Percentiles rank a stretch among this genome's conserved stretches.
Evolutionary conservation across 805 yeast genomes (phyloP).

Genomic region (Myxozyma udenii): DNA sequence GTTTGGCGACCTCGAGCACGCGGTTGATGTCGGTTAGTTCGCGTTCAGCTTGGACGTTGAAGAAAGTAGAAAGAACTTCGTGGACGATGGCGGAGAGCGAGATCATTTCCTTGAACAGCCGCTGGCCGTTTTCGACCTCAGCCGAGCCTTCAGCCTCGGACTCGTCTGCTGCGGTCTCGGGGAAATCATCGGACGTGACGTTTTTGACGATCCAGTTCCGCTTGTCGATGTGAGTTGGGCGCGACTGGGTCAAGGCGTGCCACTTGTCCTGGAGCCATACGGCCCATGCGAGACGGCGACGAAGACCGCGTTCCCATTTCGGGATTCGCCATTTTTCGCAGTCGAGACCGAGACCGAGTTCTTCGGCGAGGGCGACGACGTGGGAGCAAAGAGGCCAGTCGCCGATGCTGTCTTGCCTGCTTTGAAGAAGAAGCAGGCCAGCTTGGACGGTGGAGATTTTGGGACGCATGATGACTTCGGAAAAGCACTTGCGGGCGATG

Average conservation of each 20-base stretch:
- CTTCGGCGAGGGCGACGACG: slow-evolving; percentile 84
- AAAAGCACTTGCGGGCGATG: slow-evolving; percentile 62
- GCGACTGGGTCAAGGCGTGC: slow-evolving; percentile 74
- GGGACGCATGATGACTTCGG: slow-evolving; percentile 78
- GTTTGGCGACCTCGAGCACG: slow-evolving; percentile 64
- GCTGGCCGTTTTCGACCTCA: slow-evolving; percentile 68
- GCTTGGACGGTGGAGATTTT: slow-evolving; percentile 90
- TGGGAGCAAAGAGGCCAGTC: slow-evolving; percentile 36
- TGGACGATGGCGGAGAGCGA: slow-evolving; percentile 64
- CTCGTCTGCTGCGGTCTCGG: slow-evolving; percentile 34
- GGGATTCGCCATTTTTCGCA: slow-evolving; percentile 91
- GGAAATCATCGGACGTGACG: slow-evolving; percentile 46
- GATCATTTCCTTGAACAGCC: slow-evolving; percentile 64
- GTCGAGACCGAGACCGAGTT: slow-evolving; percentile 82
- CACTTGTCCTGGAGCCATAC: slow-evolving; percentile 90
- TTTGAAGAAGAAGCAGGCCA: slow-evolving; percentile 71
- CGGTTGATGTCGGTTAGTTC: slow-evolving; percentile 59
- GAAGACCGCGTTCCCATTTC: slow-evolving; percentile 87
- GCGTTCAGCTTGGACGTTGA: slow-evolving; percentile 63
- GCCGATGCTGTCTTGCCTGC: slow-evolving; percentile 31
- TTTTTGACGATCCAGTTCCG: slow-evolving; percentile 76
- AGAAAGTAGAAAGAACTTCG: slow-evolving; percentile 68
- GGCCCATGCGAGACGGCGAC: slow-evolving; percentile 93
- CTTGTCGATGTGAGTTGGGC: slow-evolving; percentile 79
- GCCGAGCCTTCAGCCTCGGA: slow-evolving; percentile 49